A percentile compares a stretch with the other conserved stretches of the same genome.
These are phyloP conservation scores for Geranium brycei DNA, from an alignment of 345 rosid genomes.

Conservation along the genomic window DNA sequence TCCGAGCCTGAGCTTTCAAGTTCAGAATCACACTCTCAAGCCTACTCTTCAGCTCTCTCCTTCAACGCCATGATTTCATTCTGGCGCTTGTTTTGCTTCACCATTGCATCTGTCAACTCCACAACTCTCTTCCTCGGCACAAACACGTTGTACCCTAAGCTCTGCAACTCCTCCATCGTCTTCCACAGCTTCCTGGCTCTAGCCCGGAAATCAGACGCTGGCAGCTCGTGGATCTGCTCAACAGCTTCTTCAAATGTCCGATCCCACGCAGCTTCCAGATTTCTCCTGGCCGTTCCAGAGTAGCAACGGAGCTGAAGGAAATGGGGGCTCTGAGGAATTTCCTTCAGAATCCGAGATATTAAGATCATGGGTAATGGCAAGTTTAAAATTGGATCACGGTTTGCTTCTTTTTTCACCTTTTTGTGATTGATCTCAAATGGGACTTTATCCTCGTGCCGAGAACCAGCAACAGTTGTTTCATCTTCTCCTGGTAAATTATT, in stretches of 20 bases:
- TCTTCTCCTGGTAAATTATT: no score
- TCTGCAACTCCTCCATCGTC: slow-evolving; percentile 17
- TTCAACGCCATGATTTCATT: slow-evolving; percentile 5
- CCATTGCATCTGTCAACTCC: slow-evolving; percentile 11
- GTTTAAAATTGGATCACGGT: slow-evolving; percentile 1
- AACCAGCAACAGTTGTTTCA: no score
- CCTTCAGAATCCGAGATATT: slow-evolving; percentile 10
- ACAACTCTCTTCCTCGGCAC: no score
- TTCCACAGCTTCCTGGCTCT: slow-evolving; percentile 11
- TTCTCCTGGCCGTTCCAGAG: slow-evolving; percentile 11
- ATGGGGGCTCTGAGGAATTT: slow-evolving; percentile 13
- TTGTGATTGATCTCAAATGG: slow-evolving; percentile 1
- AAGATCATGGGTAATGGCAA: slow-evolving; percentile 9
- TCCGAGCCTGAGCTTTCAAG: slow-evolving; percentile 2
- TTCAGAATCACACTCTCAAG: slow-evolving; percentile 8
- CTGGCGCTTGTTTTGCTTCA: neutral
- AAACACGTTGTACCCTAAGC: slow-evolving; percentile 18
- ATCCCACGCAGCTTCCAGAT: slow-evolving; percentile 9
- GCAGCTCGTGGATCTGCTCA: slow-evolving; percentile 4
- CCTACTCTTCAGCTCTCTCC: slow-evolving; percentile 13
- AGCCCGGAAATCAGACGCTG: slow-evolving; percentile 8
- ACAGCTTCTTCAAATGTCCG: slow-evolving; percentile 10
- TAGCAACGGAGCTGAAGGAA: slow-evolving; percentile 13
- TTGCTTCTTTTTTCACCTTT: slow-evolving; percentile 4
- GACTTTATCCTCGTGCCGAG: neutral